Evolutionary conservation across 1,284 basidiomycete species (phyloP).

Genomic region (Moesziomyces parantarcticus): DNA sequence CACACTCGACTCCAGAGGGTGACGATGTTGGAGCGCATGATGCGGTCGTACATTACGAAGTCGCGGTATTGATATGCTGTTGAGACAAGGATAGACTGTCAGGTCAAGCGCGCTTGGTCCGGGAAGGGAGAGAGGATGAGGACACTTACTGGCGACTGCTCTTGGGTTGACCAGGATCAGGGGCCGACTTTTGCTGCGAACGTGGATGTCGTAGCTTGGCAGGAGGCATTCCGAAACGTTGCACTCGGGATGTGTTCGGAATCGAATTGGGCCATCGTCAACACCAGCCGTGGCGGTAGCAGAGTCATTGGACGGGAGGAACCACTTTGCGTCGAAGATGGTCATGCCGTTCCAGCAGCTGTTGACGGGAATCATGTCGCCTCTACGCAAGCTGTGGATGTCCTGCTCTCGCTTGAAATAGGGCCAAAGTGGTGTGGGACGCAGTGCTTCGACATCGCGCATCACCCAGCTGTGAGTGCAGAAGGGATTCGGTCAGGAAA

Average conservation of each 20-base stretch:
- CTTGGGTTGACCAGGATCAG: constrained; percentile 71
- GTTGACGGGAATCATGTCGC: constrained; percentile 69
- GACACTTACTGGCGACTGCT: constrained; percentile 22
- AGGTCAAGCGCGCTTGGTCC: not conserved
- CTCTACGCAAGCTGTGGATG: constrained; percentile 66
- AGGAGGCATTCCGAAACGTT: constrained; percentile 73
- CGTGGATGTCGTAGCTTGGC: constrained; percentile 73
- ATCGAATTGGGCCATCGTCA: constrained; percentile 68
- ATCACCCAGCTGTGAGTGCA: constrained; percentile 44
- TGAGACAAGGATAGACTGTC: not conserved
- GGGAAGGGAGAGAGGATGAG: not conserved
- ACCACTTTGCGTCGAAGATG: constrained; percentile 71
- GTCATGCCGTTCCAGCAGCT: constrained; percentile 76
- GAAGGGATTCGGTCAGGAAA: constrained; percentile 20
- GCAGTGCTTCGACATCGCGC: constrained; percentile 52
- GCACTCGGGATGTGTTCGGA: constrained; percentile 71
- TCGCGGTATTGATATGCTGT: constrained; percentile 44
- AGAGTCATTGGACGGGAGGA: constrained; percentile 41
- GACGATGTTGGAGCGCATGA: constrained; percentile 51
- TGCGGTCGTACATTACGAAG: constrained; percentile 47
- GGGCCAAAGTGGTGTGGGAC: constrained; percentile 70
- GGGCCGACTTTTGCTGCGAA: constrained; percentile 56
- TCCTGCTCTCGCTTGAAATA: constrained; percentile 70
- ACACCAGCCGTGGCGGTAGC: constrained; percentile 56
- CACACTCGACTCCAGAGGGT: constrained; percentile 52